Evolutionary conservation across 805 yeast species (phyloP), one percentile per base, ranked within the genome.

Genomic region (Candida suzukii): DNA sequence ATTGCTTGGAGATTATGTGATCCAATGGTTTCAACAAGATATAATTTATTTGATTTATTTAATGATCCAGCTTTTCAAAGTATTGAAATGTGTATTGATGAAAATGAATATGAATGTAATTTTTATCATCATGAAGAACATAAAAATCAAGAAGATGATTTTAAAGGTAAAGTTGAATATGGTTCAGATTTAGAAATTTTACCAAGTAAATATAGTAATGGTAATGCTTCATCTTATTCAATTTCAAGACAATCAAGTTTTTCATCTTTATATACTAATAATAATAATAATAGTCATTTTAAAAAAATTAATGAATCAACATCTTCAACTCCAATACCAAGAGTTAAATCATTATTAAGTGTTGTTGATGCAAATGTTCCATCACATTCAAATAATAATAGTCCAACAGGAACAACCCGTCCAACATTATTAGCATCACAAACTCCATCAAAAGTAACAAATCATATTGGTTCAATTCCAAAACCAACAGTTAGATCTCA

Each of bases 1-100:
- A 78, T 81, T 5, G 88, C 88, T 1, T 84, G 91, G 90, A 75
- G 86, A 56, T 63, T 85, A 40, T 74, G 82, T 49, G 90, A 84
- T 56, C 86, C 88, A 6, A 65, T 75, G 17, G 66, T 73, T 1
- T 53, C 54, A 1, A 66, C 77, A 13, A 68, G 95, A 45, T 82
- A 80, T 55, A 66, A 74, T n/a, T 52, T 85, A 50, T 69, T 70
- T 9, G 72, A 71, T 28, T 63, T 85, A 25, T 76, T 80, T 46
- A 53, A 64, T 11, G 93, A 85, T 51, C 82, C 85, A 2, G 81
- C 86, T 76, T 83, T 84, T 56, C 64, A 62, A 32, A 49, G 61
- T 11, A 66, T 83, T 41, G 88, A 81, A 50, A 76, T 78, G 69
- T 83, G 93, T 58, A 50, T 75, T 24, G 68, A 70, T 50, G 86